phyloP scores from a whole-genome alignment of 805 yeast species.

The Candida railenensis region DNA sequence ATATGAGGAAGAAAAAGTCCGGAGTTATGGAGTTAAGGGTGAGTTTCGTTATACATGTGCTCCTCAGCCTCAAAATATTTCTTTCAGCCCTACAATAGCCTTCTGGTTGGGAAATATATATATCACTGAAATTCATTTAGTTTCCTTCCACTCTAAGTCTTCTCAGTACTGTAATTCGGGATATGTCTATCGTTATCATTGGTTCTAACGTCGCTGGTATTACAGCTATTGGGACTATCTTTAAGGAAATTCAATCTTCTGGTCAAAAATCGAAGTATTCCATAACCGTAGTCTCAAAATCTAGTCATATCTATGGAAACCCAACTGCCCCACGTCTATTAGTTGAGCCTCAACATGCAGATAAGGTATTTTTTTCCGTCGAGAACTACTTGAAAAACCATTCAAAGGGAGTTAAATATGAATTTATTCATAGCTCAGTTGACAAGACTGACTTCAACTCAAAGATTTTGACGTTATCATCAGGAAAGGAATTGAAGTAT shows the following conservation, averaged over 20 bases:
- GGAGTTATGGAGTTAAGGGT: too few relatives aligned
- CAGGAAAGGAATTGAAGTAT: constrained; percentile 13
- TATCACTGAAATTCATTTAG: too few relatives aligned
- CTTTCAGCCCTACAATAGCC: too few relatives aligned
- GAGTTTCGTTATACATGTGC: too few relatives aligned
- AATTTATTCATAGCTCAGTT: constrained; percentile 25
- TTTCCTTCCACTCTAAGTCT: too few relatives aligned
- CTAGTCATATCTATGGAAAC: constrained; percentile 22
- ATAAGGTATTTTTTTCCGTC: constrained; percentile 17
- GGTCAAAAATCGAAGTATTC: constrained; percentile 6
- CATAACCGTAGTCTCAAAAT: constrained; percentile 26
- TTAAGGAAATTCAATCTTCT: constrained; percentile 3
- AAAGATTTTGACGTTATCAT: constrained; percentile 14
- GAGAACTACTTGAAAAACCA: constrained; percentile 15
- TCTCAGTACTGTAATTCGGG: too few relatives aligned
- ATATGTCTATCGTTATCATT: constrained; percentile 24
- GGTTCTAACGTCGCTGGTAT: constrained; percentile 39
- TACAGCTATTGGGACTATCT: constrained; percentile 22
- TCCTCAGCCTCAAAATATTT: too few relatives aligned
- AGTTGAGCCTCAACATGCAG: constrained; percentile 20
- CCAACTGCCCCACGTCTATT: constrained; percentile 33
- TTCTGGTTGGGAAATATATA: too few relatives aligned
- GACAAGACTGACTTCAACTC: constrained; percentile 23
- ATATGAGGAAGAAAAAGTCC: too few relatives aligned
- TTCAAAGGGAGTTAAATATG: constrained; percentile 13